phyloP scores from a whole-genome alignment of 768 basidiomycete species.

The Sarcodon sp. region DNA sequence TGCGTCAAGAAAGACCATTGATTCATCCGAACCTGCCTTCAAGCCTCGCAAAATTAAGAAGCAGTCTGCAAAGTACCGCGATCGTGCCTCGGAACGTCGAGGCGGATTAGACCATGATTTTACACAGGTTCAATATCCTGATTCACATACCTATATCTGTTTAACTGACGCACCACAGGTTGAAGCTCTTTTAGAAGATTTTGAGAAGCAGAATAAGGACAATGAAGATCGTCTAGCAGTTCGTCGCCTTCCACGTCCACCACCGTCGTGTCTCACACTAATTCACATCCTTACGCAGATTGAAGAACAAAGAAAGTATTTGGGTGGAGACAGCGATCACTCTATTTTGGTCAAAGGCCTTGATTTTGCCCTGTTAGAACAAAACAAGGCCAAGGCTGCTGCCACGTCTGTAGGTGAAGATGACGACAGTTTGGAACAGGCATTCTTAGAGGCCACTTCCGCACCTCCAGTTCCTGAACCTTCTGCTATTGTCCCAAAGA shows the following conservation, averaged over 20 bases:
- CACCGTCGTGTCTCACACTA: not conserved
- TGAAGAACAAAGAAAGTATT: constrained; percentile 61
- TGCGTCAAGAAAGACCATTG: constrained; percentile 28
- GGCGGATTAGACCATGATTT: constrained; percentile 58
- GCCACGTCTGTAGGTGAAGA: constrained; percentile 39
- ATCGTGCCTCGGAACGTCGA: constrained; percentile 67
- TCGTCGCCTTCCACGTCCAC: constrained; percentile 11
- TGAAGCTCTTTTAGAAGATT: constrained; percentile 73
- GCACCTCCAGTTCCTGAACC: constrained; percentile 5
- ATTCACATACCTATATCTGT: not conserved
- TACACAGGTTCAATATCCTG: constrained; percentile 37
- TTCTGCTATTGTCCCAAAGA: constrained; percentile 25
- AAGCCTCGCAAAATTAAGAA: constrained; percentile 77
- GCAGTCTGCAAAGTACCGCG: constrained; percentile 44
- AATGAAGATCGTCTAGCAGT: constrained; percentile 50
- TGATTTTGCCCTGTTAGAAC: constrained; percentile 76
- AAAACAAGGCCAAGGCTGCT: constrained; percentile 58
- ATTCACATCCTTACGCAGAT: constrained; percentile 27
- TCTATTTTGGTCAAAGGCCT: constrained; percentile 84
- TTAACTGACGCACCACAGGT: constrained; percentile 29
- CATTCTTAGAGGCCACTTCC: constrained; percentile 36
- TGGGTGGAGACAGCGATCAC: constrained; percentile 79
- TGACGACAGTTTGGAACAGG: constrained; percentile 74
- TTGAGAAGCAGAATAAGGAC: constrained; percentile 50
- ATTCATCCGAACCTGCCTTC: constrained; percentile 50